Conservation (phyloP, 768 basidiomycete species). For the Lactarius evosmus region DNA sequence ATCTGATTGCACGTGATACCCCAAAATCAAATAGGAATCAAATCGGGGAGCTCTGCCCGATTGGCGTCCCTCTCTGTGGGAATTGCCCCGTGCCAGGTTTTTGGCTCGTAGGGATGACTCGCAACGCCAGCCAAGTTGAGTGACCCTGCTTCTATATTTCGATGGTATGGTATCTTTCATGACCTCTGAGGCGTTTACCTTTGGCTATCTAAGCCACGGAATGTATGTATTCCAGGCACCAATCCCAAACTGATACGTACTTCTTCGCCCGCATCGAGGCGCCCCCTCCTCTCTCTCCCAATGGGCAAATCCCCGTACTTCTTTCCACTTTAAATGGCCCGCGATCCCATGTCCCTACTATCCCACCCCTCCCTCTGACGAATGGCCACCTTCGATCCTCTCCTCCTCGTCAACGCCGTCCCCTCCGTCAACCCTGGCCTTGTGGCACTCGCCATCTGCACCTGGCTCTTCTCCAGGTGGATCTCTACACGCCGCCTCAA, state of each 20-base stretch:
- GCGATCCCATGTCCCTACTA: not conserved
- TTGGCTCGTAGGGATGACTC: too few relatives aligned
- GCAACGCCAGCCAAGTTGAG: too few relatives aligned
- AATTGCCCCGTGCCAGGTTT: constrained; percentile 6
- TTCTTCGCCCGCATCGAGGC: not conserved
- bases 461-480: constrained; percentile 26
- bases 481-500: constrained; percentile 20
- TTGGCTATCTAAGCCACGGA: not conserved
- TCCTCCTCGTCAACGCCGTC: constrained; percentile 1
- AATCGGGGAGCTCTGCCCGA: constrained; percentile 16
- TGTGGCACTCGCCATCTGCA: constrained; percentile 13
- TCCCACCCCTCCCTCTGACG: not conserved
- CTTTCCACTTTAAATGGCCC: constrained; percentile 9
- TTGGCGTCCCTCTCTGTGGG: not conserved
- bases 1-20: not conserved
- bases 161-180: not conserved
- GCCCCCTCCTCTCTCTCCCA: not conserved
- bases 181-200: not conserved
- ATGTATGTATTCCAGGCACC: constrained; percentile 18
- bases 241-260: not conserved
- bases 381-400: constrained; percentile 5
- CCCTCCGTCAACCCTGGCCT: constrained; percentile 3
- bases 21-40: not conserved
- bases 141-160: constrained; percentile 11
- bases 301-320: constrained; percentile 9